A percentile compares a stretch with the other conserved stretches of the same genome.
These are phyloP conservation scores for Amaranthus cruentus DNA, from an alignment of 148 eudicot genomes.

Conservation along the genomic window DNA sequence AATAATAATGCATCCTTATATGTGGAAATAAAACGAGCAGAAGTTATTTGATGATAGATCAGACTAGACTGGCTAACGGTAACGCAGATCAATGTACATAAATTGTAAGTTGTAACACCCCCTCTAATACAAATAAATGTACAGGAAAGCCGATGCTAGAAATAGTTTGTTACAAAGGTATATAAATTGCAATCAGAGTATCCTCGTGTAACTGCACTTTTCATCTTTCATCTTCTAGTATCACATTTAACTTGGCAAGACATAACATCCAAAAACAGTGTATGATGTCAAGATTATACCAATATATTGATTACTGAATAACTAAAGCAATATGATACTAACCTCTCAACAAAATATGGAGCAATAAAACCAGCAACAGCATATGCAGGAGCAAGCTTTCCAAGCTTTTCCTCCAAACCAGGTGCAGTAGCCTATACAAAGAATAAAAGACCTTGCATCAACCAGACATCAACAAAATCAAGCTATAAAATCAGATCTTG, in stretches of 20 bases:
- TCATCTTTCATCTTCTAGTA: background rate
- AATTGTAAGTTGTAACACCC: background rate
- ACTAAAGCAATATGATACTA: constrained; percentile 11
- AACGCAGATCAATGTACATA: background rate
- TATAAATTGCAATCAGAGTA: background rate
- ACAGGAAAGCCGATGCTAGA: background rate
- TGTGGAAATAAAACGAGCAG: background rate
- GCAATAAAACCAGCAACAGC: constrained; percentile 77
- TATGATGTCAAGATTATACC: background rate
- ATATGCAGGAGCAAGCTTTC: constrained; percentile 81
- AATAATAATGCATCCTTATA: background rate
- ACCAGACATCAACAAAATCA: constrained; percentile 4
- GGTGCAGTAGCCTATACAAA: constrained; percentile 80
- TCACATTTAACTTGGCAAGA: background rate
- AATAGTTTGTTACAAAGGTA: background rate
- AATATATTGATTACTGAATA: background rate
- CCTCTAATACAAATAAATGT: background rate
- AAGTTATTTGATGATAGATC: background rate
- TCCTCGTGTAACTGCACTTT: background rate
- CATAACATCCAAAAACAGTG: background rate
- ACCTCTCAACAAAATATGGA: constrained; percentile 77
- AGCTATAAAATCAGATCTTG: background rate
- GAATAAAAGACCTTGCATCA: background rate
- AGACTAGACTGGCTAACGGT: background rate
- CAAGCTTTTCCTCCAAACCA: constrained; percentile 74